These are phyloP conservation scores for Bacterosira constricta DNA, from an alignment of 108 stramenopile genomes.

Conservation along the genomic window DNA sequence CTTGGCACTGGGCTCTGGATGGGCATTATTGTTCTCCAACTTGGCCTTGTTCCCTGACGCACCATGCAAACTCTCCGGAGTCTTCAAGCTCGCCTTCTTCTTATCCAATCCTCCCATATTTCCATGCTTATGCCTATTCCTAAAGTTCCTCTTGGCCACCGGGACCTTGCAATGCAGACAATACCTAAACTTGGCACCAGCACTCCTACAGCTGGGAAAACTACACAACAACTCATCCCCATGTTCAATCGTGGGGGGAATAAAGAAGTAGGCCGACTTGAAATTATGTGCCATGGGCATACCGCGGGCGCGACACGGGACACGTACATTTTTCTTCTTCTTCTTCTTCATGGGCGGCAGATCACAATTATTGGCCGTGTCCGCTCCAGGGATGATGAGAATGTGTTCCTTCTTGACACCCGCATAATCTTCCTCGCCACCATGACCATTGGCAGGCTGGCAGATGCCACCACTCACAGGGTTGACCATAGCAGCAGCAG, in stretches of 20 bases:
- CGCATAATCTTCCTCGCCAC: neutral
- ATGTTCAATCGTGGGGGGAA: constrained; percentile 80
- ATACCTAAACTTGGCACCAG: constrained; percentile 83
- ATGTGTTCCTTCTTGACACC: constrained; percentile 29
- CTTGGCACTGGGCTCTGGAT: neutral
- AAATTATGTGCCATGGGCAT: constrained; percentile 91
- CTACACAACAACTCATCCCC: constrained; percentile 86
- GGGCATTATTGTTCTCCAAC: neutral
- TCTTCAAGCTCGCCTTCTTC: constrained; percentile 5
- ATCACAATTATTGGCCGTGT: neutral
- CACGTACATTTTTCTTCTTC: constrained; percentile 34
- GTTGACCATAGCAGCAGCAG: neutral
- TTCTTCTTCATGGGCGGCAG: constrained; percentile 24
- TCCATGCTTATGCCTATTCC: constrained; percentile 77
- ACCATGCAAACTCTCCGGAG: neutral
- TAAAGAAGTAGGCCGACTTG: constrained; percentile 85
- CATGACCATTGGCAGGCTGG: neutral
- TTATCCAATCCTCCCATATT: constrained; percentile 20
- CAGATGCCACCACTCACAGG: neutral
- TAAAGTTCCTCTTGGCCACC: constrained; percentile 84
- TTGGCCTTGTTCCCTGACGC: neutral
- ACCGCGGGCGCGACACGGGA: constrained; percentile 83
- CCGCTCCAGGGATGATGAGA: constrained; percentile 26
- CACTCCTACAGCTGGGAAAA: constrained; percentile 74
- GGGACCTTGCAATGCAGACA: constrained; percentile 75